Evolutionary conservation across 208 protist species (phyloP), one percentile per base, ranked within the genome.

Genomic region (Strigomonas culicis): DNA sequence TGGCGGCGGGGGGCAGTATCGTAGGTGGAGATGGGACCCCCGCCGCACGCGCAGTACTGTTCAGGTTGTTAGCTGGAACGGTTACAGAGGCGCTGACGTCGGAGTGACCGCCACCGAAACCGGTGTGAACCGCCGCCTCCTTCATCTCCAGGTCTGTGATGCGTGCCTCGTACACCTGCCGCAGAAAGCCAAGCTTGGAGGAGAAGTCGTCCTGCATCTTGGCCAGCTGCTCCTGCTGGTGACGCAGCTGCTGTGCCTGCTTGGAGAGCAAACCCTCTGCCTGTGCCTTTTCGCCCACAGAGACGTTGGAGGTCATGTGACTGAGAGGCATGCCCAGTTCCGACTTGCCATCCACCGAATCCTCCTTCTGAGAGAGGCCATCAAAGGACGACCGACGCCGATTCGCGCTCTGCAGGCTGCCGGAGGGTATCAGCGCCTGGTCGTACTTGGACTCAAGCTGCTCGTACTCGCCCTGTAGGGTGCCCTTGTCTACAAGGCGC

Each of bases 81-180:
- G 17, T 11, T 2, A 13, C 31, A 28, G 31, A 25, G 27, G 19
- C 10, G 19, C 1, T 56, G 4, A 15, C 11, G 39, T 41, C 60
- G 6, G 21, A 28, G 21, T 17, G 10, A 8, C 21, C 56, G 31
- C 4, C 30, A 28, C 27, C 68, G 32, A 75, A 70, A 6, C 56
- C 60, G 41, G 62, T 73, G 30, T 72, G 74, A 6, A 77, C 47
- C 8, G 74, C 75, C 25, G 81, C 71, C 67, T 94, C 88, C 59
- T 91, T 90, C 47, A 86, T 67, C 70, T 97, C 92, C 34, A 97
- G 56, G 53, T 94, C 89, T 17, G 80, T 63, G 59, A 97, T 97
- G 58, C 92, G 84, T 11, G 88, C 86, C 77, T 97, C 92, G 80
- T 97, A 97, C 7, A 95, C 84, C 65, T 97, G 88, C 0, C 92